Evolutionary conservation across 139 green algal species (phyloP).

Genomic region (Micromonas pusilla): DNA sequence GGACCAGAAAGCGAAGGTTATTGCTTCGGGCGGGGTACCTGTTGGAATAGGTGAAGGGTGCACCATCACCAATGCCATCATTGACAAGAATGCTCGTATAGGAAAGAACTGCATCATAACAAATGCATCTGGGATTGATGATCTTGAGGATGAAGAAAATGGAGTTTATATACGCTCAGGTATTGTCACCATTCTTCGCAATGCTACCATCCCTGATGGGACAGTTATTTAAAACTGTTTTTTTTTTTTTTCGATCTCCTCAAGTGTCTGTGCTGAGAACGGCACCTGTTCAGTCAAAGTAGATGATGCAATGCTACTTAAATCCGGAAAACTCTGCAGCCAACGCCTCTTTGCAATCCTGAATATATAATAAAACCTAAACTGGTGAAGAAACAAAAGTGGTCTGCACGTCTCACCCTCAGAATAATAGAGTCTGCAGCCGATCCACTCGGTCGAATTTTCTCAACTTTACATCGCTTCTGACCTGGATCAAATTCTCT

Average conservation of each 20-base stretch:
- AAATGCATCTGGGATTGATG: slow-evolving; percentile 67
- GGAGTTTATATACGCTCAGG: slow-evolving; percentile 92
- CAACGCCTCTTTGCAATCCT: no score
- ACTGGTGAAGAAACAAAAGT: no score
- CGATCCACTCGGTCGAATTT: no score
- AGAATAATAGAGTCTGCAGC: no score
- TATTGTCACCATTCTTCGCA: slow-evolving; percentile 87
- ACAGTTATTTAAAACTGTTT: slow-evolving; percentile 43
- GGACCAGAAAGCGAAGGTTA: slow-evolving; percentile 53
- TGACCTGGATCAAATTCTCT: no score
- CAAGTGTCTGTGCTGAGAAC: no score
- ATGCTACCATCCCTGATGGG: slow-evolving; percentile 50
- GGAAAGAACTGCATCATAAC: slow-evolving; percentile 76
- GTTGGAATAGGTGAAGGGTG: slow-evolving; percentile 80
- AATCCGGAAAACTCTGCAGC: no score
- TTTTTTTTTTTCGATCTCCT: no score
- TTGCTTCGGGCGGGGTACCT: slow-evolving; percentile 66
- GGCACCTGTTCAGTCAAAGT: not conserved
- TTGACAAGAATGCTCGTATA: slow-evolving; percentile 99
- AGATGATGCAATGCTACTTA: not conserved
- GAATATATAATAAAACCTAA: no score
- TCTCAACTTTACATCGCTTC: no score
- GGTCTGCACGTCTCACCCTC: no score
- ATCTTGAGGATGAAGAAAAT: slow-evolving; percentile 60
- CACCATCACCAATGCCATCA: slow-evolving; percentile 84